Percentiles rank a stretch among this genome's conserved stretches.
These are phyloP conservation scores for Fulvia fulva DNA, from an alignment of 2,329 filamentous ascomycete genomes.

Conservation along the genomic window DNA sequence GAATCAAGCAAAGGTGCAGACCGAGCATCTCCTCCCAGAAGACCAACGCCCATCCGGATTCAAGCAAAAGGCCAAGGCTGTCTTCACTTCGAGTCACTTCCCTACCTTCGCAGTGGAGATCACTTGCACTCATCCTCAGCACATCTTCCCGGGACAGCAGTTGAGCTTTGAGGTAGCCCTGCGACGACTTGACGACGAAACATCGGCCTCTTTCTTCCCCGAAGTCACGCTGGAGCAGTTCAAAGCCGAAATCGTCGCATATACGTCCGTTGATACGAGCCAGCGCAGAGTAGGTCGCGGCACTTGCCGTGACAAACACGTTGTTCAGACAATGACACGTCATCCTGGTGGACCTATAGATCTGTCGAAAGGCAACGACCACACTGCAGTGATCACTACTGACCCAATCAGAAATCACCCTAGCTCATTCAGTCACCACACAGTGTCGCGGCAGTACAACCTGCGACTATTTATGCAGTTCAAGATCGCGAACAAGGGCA, in stretches of 20 bases:
- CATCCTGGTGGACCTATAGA: slow-evolving; percentile 6
- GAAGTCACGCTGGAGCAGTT: slow-evolving; percentile 12
- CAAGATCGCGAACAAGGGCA: slow-evolving; percentile 12
- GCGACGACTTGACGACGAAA: slow-evolving; percentile 10
- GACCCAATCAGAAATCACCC: slow-evolving; percentile 4
- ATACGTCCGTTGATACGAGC: slow-evolving; percentile 13
- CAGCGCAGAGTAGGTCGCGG: slow-evolving; percentile 12
- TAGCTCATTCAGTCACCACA: slow-evolving; percentile 17
- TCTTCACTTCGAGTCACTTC: slow-evolving; percentile 20
- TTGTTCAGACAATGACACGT: slow-evolving; percentile 12
- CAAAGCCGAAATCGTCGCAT: slow-evolving; percentile 11
- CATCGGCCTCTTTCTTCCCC: slow-evolving; percentile 6
- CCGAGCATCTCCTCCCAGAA: slow-evolving; percentile 20
- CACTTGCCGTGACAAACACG: slow-evolving; percentile 9
- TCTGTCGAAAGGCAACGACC: slow-evolving; percentile 15
- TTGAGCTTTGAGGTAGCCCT: slow-evolving; percentile 16
- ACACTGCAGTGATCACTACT: slow-evolving; percentile 5
- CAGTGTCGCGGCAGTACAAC: slow-evolving; percentile 14
- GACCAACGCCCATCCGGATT: slow-evolving; percentile 19
- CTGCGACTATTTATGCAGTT: slow-evolving; percentile 16
- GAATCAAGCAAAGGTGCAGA: slow-evolving; percentile 16
- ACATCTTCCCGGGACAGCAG: slow-evolving; percentile 16
- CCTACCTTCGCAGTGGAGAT: slow-evolving; percentile 20
- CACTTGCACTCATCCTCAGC: slow-evolving; percentile 13
- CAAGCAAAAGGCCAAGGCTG: slow-evolving; percentile 22